Evolutionary conservation across 345 rosid species (phyloP), one percentile per base, ranked within the genome.

Genomic region (Physaria fendleri): DNA sequence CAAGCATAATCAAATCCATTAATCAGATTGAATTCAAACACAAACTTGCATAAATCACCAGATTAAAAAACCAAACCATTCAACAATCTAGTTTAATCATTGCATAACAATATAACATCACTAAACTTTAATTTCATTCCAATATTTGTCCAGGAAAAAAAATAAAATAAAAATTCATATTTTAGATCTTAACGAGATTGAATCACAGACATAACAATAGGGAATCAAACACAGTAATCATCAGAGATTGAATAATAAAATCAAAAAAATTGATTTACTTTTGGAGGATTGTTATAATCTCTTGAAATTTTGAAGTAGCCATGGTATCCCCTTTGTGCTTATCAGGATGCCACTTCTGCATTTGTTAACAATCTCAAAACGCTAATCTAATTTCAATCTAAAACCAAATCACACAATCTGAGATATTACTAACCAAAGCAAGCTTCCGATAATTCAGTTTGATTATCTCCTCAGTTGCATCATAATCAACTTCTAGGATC

Each of bases 271-370:
- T 4, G 4, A 1, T 11, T 6, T 5, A 62, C 68, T 59, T 63
- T 63, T 2, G 59, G 59, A 51, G 68, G 22, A 28, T 29, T 18
- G 24, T 29, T 63, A 51, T 86, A 35, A 86, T 86, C 84, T 86
- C 84, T 65, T 83, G 85, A 68, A 86, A 86, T 60, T 77, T 83
- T 18, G 79, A 68, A 10, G 94, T 83, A 65, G 75, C 80, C 55
- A 74, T 72, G 65, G 29, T 66, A 79, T 83, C 90, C 44, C 80
- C 82, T 59, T 77, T 76, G 77, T 83, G 90, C 68, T 86, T 83
- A 63, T 83, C 94, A 54, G 94, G 90, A 64, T 86, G 94, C 90
- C 90, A 86, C 72, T 81, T 83, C 90, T 86, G 39, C 12, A 21
- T 8, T 44, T 39, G 45, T 16, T 4, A 13, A 13, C 24, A 60